Evolutionary conservation across 331 rosid species (phyloP), one percentile per base, ranked within the genome.

Genomic region (Malus hybrid): DNA sequence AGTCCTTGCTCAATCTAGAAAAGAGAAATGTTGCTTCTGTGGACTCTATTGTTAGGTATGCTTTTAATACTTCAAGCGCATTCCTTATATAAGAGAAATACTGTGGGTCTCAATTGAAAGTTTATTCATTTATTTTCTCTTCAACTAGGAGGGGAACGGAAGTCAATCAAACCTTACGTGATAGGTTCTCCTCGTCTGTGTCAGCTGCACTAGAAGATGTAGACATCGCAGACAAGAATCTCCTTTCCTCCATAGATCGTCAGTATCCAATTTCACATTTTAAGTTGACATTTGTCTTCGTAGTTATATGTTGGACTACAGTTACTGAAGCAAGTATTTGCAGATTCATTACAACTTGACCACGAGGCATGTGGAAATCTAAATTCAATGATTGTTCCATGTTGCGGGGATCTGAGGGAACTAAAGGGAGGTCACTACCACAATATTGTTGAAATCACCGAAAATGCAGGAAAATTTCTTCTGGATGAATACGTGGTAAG

Each of bases 261-360:
- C 27, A 89, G 99, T 89, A 76, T 79, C 82, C 71, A 71, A 33
- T 73, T 74, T 80, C 72, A 54, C 77, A 19, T 57, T 36, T 65
- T 44, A n/a, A 34, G 48, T 33, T 15, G 14, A 42, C 50, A 3
- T 48, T 64, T 74, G 24, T 74, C 48, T 7, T 64, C 0, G 2
- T 31, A 19, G 69, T 64, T 36, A 27, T 48, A 34, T 59, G 24
- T 56, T 48, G 67, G 28, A 48, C 50, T 13, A 13, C 22, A 33
- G 77, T 59, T 65, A 76, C 83, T 82, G 46, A 81, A 71, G 72
- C 64, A 50, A 69, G 57, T 46, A 42, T 77, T 56, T 84, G 88
- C 96, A 96, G 99, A 96, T 77, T 92, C 99, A 5, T 87, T 93
- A 80, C 93, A 85, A 89, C 99, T 93, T 69, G 99, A 96, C 86